A percentile compares a stretch with the other conserved stretches of the same genome.
Evolutionary conservation across 208 protist species (phyloP).

Genomic region (Crithidia mellificae): DNA sequence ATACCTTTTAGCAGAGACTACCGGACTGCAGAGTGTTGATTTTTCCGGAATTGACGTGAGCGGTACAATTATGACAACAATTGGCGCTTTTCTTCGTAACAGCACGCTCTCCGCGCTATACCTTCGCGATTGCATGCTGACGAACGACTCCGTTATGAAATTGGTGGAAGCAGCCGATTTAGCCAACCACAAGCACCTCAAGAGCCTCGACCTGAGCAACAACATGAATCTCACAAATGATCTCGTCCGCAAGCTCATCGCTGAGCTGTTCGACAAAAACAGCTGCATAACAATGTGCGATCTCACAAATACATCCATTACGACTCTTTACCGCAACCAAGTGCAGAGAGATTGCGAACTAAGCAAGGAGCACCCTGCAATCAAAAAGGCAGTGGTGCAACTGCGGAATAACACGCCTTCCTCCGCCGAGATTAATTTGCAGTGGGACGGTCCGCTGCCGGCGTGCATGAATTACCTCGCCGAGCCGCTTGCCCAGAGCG

Average conservation of each 20-base stretch:
- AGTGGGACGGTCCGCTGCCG: slow-evolving; percentile 67
- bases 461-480: slow-evolving; percentile 68
- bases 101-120: slow-evolving; percentile 45
- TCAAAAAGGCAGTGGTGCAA: slow-evolving; percentile 69
- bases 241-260: slow-evolving; percentile 39
- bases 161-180: slow-evolving; percentile 59
- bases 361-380: slow-evolving; percentile 62
- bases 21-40: slow-evolving; percentile 48
- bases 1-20: slow-evolving; percentile 50
- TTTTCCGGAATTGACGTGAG: slow-evolving; percentile 58
- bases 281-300: slow-evolving; percentile 51
- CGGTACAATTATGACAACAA: slow-evolving; percentile 39
- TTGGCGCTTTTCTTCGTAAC: slow-evolving; percentile 55
- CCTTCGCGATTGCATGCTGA: slow-evolving; percentile 55
- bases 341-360: slow-evolving; percentile 74
- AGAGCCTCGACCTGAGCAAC: slow-evolving; percentile 52
- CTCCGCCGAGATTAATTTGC: slow-evolving; percentile 68
- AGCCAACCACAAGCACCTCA: slow-evolving; percentile 42
- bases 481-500: slow-evolving; percentile 54
- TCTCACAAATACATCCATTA: slow-evolving; percentile 63
- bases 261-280: slow-evolving; percentile 66
- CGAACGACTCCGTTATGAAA: slow-evolving; percentile 45
- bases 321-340: slow-evolving; percentile 32
- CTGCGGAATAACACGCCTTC: slow-evolving; percentile 51
- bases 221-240: slow-evolving; percentile 70